Evolutionary conservation across 495 filamentous ascomycete species (phyloP).

Genomic region (Bacidia rubella): DNA sequence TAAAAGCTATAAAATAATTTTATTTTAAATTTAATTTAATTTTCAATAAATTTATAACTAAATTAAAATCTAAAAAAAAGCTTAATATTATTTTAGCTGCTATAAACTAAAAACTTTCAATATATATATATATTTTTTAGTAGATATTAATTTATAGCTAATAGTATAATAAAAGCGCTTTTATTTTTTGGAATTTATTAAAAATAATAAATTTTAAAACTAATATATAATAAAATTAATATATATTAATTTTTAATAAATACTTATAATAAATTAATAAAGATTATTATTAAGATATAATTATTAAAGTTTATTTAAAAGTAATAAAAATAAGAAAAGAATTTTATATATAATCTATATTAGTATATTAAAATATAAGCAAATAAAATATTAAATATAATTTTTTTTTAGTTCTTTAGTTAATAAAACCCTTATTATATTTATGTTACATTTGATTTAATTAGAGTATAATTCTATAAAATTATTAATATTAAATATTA

Average conservation of each 20-base stretch:
- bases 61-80: neutral
- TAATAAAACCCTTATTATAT: neutral
- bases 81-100: neutral
- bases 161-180: neutral
- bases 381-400: neutral
- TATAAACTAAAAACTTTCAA: neutral
- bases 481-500: slow-evolving; percentile 1
- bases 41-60: neutral
- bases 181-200: neutral
- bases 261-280: neutral
- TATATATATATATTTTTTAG: too few relatives aligned
- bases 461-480: slow-evolving; percentile 1
- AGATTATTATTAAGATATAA: neutral
- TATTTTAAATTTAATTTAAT: neutral
- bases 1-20: neutral
- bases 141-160: neutral
- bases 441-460: neutral
- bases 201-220: neutral
- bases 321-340: neutral
- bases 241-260: neutral
- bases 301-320: neutral
- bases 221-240: neutral
- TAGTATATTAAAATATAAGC: neutral
- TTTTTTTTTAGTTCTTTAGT: neutral
- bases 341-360: neutral